phyloP scores from a whole-genome alignment of 441 rosid genomes.

The Capsella rubella region DNA sequence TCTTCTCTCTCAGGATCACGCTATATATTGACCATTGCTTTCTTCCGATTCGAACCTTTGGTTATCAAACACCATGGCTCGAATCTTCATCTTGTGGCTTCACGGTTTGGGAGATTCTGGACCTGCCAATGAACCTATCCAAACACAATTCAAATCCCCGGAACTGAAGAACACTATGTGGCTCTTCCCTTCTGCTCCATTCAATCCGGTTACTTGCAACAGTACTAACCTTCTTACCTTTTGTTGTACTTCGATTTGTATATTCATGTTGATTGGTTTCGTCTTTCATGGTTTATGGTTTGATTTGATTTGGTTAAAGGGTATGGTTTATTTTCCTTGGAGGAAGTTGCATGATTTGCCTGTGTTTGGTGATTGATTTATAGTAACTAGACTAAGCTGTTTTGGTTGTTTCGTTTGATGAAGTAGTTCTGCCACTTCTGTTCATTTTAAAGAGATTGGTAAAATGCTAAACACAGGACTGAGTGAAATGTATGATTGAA shows the following conservation, averaged over 20 bases:
- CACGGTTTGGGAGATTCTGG: conserved; percentile 84
- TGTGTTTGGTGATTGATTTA: not conserved
- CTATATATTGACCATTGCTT: not conserved
- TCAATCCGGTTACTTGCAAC: conserved; percentile 68
- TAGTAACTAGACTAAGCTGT: not conserved
- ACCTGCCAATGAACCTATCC: conserved; percentile 80
- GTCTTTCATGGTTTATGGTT: not conserved
- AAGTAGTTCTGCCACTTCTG: not conserved
- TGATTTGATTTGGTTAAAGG: not conserved
- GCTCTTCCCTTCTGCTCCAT: conserved; percentile 82
- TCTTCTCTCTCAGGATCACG: conserved; percentile 37
- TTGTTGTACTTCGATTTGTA: not conserved
- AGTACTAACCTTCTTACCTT: conserved; percentile 40
- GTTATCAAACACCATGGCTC: conserved; percentile 50
- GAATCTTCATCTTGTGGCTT: conserved; percentile 77
- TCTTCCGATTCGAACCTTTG: conserved; percentile 19
- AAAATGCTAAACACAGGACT: not conserved
- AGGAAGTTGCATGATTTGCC: not conserved
- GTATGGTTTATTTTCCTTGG: not conserved
- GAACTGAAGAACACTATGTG: conserved; percentile 56
- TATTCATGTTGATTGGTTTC: not conserved
- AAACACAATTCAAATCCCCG: conserved; percentile 59
- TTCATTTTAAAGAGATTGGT: not conserved
- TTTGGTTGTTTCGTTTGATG: not conserved
- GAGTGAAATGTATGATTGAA: not conserved